Evolutionary conservation across 306 rosid species (phyloP).

Genomic region (Ochetophila trinervis): DNA sequence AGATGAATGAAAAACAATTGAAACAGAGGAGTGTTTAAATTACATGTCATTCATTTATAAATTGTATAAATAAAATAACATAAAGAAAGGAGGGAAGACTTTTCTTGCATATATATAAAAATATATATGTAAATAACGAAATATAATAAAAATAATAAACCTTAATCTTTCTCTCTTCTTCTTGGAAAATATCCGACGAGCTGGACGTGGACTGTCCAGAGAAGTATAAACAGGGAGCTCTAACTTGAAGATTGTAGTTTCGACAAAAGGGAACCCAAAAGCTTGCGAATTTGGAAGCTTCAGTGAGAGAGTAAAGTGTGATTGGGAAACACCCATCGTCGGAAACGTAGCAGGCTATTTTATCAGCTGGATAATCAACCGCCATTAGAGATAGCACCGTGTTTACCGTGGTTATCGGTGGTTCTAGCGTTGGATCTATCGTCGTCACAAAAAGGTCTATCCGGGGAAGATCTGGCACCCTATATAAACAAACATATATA

Average conservation of each 20-base stretch:
- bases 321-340: constrained; percentile 68
- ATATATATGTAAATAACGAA: too few relatives aligned
- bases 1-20: too few relatives aligned
- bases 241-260: constrained; percentile 40
- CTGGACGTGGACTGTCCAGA: background rate
- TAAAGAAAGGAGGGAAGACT: too few relatives aligned
- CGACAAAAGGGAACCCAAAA: constrained; percentile 70
- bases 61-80: too few relatives aligned
- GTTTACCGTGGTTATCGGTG: constrained; percentile 62
- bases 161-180: constrained; percentile 35
- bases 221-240: constrained; percentile 72
- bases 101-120: too few relatives aligned
- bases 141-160: background rate
- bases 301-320: constrained; percentile 43
- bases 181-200: constrained; percentile 29
- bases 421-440: constrained; percentile 60
- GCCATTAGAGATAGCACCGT: constrained; percentile 68
- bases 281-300: constrained; percentile 56
- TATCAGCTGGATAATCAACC: constrained; percentile 64
- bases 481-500: too few relatives aligned
- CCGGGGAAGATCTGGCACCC: constrained; percentile 44
- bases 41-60: too few relatives aligned
- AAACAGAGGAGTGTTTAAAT: too few relatives aligned
- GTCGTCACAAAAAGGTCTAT: constrained; percentile 79
- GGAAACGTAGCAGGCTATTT: constrained; percentile 74